Conservation (phyloP, 169 alveolate species). For the Eimeria praecox region DNA sequence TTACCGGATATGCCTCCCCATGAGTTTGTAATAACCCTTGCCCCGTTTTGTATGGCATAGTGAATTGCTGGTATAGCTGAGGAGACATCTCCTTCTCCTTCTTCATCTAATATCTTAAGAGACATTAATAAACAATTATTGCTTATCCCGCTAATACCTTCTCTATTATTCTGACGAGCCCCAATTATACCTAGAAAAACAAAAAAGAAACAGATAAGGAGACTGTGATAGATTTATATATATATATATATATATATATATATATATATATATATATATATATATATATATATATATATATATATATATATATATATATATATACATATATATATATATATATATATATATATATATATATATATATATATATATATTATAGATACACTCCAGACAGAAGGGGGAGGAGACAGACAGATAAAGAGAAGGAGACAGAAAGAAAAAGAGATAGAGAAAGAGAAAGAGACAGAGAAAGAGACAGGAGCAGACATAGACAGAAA, state of each 20-base stretch:
- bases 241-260: not conserved
- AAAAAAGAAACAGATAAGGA: too few relatives aligned
- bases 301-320: too few relatives aligned
- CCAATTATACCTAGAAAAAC: constrained; percentile 72
- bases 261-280: not conserved
- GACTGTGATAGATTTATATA: too few relatives aligned
- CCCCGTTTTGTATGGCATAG: constrained; percentile 87
- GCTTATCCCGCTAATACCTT: constrained; percentile 85
- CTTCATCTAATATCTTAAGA: constrained; percentile 84
- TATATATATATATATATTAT: not conserved
- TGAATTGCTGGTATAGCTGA: constrained; percentile 87
- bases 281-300: not conserved
- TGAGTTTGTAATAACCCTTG: constrained; percentile 84
- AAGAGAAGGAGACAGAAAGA: not conserved
- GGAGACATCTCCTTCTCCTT: constrained; percentile 87
- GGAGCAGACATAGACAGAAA: too few relatives aligned
- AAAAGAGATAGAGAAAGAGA: too few relatives aligned
- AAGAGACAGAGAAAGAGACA: too few relatives aligned
- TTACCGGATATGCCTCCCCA: constrained; percentile 85
- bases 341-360: too few relatives aligned
- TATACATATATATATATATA: too few relatives aligned
- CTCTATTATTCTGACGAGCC: constrained; percentile 80
- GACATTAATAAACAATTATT: constrained; percentile 82
- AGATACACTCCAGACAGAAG: not conserved
- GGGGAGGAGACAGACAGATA: too few relatives aligned